Percentiles rank a stretch among this genome's conserved stretches.
phyloP scores from a whole-genome alignment of 1,284 basidiomycete species.

The Leccinum variabile region DNA sequence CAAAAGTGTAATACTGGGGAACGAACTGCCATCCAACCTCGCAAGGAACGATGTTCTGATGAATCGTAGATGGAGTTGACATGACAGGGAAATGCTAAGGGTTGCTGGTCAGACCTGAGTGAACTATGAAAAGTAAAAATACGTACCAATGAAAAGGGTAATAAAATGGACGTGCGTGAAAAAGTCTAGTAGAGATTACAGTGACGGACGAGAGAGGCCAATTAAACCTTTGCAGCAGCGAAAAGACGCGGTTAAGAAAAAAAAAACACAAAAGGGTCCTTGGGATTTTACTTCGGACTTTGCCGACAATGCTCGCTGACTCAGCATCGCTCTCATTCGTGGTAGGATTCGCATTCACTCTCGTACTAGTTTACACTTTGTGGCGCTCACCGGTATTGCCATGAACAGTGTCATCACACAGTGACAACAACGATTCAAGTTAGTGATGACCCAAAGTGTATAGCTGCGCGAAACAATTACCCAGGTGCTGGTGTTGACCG shows the following conservation, averaged over 20 bases:
- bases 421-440: no score
- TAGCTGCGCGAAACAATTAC: conserved; percentile 4
- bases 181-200: conserved; percentile 38
- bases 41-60: conserved; percentile 70
- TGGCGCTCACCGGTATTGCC: conserved; percentile 33
- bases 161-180: conserved; percentile 39
- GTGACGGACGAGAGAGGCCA: conserved; percentile 26
- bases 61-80: conserved; percentile 37
- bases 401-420: background rate
- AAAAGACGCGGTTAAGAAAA: conserved; percentile 26
- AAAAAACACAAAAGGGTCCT: conserved; percentile 15
- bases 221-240: conserved; percentile 32
- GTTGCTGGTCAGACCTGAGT: conserved; percentile 6
- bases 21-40: conserved; percentile 98
- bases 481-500: no score
- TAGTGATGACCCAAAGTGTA: no score
- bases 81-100: conserved; percentile 35
- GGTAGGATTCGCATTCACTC: no score
- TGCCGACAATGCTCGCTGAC: conserved; percentile 31
- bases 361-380: background rate
- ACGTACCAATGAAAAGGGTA: conserved; percentile 34
- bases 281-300: conserved; percentile 34
- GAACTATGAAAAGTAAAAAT: background rate
- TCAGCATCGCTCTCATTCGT: conserved; percentile 7
- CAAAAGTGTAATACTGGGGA: conserved; percentile 95